These are phyloP conservation scores for Penicillium sp. DNA, from an alignment of 2,329 filamentous ascomycete genomes.

Conservation along the genomic window DNA sequence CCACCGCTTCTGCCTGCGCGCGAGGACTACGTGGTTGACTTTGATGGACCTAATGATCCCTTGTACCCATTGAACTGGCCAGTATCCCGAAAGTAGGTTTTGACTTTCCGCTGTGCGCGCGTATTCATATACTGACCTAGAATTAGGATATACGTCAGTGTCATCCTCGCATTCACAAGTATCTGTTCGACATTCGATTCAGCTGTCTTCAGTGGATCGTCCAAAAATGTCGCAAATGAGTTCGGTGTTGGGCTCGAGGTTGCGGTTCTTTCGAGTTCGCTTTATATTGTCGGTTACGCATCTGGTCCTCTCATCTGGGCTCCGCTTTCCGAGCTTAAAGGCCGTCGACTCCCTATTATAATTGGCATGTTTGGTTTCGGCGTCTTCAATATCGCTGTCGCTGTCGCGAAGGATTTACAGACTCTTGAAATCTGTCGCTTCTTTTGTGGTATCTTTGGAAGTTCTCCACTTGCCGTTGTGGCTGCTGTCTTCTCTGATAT, in stretches of 20 bases:
- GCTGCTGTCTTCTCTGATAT: slow-evolving; percentile 50
- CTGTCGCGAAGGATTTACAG: slow-evolving; percentile 40
- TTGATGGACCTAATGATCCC: slow-evolving; percentile 53
- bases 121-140: neutral
- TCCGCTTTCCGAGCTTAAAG: slow-evolving; percentile 61
- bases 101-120: neutral
- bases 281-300: slow-evolving; percentile 54
- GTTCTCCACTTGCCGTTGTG: slow-evolving; percentile 47
- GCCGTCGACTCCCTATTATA: slow-evolving; percentile 55
- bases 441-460: slow-evolving; percentile 48
- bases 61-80: slow-evolving; percentile 58
- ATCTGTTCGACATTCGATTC: slow-evolving; percentile 51
- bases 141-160: slow-evolving; percentile 17
- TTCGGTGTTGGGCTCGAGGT: slow-evolving; percentile 48
- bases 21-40: slow-evolving; percentile 59
- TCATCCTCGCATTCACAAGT: slow-evolving; percentile 25
- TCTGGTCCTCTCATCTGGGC: slow-evolving; percentile 62
- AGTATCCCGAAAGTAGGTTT: slow-evolving; percentile 46
- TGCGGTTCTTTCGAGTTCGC: slow-evolving; percentile 45
- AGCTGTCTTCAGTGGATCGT: slow-evolving; percentile 70
- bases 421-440: slow-evolving; percentile 44
- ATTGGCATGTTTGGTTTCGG: slow-evolving; percentile 44
- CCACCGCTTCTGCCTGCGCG: slow-evolving; percentile 53
- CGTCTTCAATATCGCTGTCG: slow-evolving; percentile 49
- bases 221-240: slow-evolving; percentile 51